phyloP scores from a whole-genome alignment of 2,329 filamentous ascomycete species.

The Claviceps capensis region DNA sequence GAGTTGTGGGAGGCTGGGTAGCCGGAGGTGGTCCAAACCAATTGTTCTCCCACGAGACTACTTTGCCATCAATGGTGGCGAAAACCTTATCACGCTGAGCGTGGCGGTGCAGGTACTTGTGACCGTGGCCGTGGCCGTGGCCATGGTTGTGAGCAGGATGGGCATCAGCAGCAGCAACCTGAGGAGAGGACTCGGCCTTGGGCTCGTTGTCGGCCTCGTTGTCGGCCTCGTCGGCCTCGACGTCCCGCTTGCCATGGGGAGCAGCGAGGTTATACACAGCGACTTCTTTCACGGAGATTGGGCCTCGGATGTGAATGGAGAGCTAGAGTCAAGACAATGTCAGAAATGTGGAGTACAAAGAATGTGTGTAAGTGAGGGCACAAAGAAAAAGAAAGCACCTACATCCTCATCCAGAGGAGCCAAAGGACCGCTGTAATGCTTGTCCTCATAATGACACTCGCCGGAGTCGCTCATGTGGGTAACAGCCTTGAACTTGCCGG shows the following conservation, averaged over 20 bases:
- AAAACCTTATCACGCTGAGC: slow-evolving; percentile 33
- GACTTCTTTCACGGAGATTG: slow-evolving; percentile 50
- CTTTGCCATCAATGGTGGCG: slow-evolving; percentile 44
- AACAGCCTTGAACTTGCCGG: slow-evolving; percentile 52
- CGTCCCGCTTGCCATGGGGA: slow-evolving; percentile 15
- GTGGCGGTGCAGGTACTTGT: slow-evolving; percentile 36
- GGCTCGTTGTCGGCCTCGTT: neutral
- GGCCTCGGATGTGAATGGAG: slow-evolving; percentile 60
- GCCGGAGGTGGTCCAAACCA: slow-evolving; percentile 24
- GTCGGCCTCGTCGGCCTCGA: slow-evolving; percentile 5
- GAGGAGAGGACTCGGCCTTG: neutral
- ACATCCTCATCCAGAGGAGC: slow-evolving; percentile 61
- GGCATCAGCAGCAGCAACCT: slow-evolving; percentile 8
- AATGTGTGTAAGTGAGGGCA: too few species aligned
- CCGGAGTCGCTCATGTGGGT: slow-evolving; percentile 42
- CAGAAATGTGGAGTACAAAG: neutral
- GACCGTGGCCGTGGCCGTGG: slow-evolving; percentile 33
- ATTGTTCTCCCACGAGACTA: slow-evolving; percentile 45
- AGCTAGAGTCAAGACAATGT: slow-evolving; percentile 31
- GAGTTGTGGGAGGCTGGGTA: neutral
- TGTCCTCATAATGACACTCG: slow-evolving; percentile 37
- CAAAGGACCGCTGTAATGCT: slow-evolving; percentile 44
- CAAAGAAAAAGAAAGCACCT: slow-evolving; percentile 16
- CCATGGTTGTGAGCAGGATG: slow-evolving; percentile 23
- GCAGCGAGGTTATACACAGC: slow-evolving; percentile 50